phyloP scores from a whole-genome alignment of 2,329 filamentous ascomycete species.

The Fusarium sp. region DNA sequence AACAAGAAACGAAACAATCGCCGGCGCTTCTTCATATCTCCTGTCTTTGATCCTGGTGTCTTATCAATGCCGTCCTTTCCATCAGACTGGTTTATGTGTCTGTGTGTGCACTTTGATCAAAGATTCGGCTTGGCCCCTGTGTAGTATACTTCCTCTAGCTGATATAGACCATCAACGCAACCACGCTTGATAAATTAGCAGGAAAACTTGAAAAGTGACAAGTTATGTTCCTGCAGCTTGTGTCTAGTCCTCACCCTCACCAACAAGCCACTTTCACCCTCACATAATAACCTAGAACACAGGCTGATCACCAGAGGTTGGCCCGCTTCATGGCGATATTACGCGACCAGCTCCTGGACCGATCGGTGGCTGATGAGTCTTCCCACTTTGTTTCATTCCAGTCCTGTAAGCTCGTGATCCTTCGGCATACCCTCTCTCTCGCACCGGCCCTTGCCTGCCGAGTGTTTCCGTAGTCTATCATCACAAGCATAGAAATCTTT shows the following conservation, averaged over 20 bases:
- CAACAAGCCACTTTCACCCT: conserved; percentile 18
- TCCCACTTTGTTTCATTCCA: conserved; percentile 29
- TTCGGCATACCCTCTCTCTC: conserved; percentile 16
- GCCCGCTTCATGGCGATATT: conserved; percentile 21
- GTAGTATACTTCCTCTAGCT: conserved; percentile 3
- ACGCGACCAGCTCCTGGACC: conserved; percentile 30
- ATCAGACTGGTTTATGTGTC: conserved; percentile 1
- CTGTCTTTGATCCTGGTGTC: conserved; percentile 29
- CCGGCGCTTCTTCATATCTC: conserved; percentile 40
- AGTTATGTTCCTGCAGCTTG: conserved; percentile 35
- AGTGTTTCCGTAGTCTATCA: conserved; percentile 29
- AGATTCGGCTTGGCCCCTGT: conserved; percentile 10
- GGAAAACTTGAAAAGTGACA: conserved; percentile 36
- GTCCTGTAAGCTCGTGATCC: conserved; percentile 7
- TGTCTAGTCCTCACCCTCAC: conserved; percentile 6
- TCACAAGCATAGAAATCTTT: conserved; percentile 18
- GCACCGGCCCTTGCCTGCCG: conserved; percentile 11
- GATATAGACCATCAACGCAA: conserved; percentile 15
- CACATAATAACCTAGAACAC: conserved; percentile 17
- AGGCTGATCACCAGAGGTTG: conserved; percentile 20
- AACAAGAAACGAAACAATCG: conserved; percentile 47
- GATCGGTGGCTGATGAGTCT: conserved; percentile 31
- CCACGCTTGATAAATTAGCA: conserved; percentile 8
- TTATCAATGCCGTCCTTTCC: conserved; percentile 21
- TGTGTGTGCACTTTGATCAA: conserved; percentile 3